phyloP scores from a whole-genome alignment of 768 basidiomycete species.

The Mycena galericulata region DNA sequence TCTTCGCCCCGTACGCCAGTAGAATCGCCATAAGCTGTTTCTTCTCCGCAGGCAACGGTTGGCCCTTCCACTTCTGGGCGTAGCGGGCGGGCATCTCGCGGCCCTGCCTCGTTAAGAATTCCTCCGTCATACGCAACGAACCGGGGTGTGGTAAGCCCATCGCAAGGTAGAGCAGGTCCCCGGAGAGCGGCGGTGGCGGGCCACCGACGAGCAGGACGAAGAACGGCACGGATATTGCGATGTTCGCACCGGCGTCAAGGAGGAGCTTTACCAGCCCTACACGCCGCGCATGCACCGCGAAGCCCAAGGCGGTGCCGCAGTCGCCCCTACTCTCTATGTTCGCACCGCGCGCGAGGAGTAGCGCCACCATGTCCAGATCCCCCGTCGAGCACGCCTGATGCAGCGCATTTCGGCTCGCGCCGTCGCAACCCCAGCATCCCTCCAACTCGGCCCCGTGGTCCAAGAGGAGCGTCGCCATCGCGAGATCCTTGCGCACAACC shows the following conservation, averaged over 20 bases:
- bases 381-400: constrained; percentile 7
- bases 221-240: background rate
- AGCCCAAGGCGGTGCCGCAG: constrained; percentile 5
- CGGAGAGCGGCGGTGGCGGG: background rate
- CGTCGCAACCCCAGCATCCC: no score
- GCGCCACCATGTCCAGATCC: background rate
- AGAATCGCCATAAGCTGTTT: constrained; percentile 7
- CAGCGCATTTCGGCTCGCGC: constrained; percentile 13
- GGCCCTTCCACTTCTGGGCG: background rate
- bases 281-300: background rate
- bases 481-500: background rate
- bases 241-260: background rate
- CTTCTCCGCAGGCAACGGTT: background rate
- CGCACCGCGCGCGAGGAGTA: constrained; percentile 20
- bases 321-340: background rate
- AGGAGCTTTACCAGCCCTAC: background rate
- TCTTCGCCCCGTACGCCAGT: background rate
- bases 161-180: background rate
- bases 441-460: constrained; percentile 27
- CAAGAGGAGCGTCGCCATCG: constrained; percentile 6
- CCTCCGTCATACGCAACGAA: no score
- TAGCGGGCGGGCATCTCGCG: no score
- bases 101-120: no score
- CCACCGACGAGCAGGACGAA: background rate
- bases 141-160: constrained; percentile 2